Evolutionary conservation across 495 filamentous ascomycete species (phyloP), one percentile per base, ranked within the genome.

Genomic region (Venustampulla echinocandica): DNA sequence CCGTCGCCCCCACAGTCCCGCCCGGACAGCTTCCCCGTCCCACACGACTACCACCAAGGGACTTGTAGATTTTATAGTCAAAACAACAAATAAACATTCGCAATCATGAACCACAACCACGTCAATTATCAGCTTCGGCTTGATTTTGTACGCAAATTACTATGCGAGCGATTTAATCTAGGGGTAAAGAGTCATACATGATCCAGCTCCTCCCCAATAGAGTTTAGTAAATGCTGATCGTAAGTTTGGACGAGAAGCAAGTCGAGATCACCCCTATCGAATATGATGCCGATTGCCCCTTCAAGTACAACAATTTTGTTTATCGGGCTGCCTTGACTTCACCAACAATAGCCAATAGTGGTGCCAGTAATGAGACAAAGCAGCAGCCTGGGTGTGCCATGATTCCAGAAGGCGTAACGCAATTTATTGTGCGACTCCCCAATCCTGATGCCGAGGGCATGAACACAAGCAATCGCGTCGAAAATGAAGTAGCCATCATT

Each of bases 241-340:
- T n/a, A n/a, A n/a, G n/a, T n/a, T n/a, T n/a, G n/a, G n/a, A n/a
- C 9, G 48, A 54, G 32, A 47, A 21, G 30, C 24, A 41, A n/a
- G 1, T 25, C 10, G 27, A 54, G 28, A 61, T 62, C 40, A 42
- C 13, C 14, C 60, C 54, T 2, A 49, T 63, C 25, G 58, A 59
- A 48, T 63, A 64, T 38, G 60, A 63, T 30, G 50, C 61, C 14
- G 51, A 64, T 13, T 50, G 42, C 25, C 56, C 52, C 13, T 63
- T 61, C 54, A 62, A 63, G 38, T 63, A 60, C 56, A 64, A 63
- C 58, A 64, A 63, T 41, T 64, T 63, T 33, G 62, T 64, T 27
- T 64, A 64, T 34, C 58, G 42, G 13, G 25, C 61, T 32, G 50
- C 51, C 17, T 46, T 63, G 5, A 27, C 50, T 23, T 21, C 48